Conservation (phyloP, 2,329 filamentous ascomycete species). For the Xylogone sp. region DNA sequence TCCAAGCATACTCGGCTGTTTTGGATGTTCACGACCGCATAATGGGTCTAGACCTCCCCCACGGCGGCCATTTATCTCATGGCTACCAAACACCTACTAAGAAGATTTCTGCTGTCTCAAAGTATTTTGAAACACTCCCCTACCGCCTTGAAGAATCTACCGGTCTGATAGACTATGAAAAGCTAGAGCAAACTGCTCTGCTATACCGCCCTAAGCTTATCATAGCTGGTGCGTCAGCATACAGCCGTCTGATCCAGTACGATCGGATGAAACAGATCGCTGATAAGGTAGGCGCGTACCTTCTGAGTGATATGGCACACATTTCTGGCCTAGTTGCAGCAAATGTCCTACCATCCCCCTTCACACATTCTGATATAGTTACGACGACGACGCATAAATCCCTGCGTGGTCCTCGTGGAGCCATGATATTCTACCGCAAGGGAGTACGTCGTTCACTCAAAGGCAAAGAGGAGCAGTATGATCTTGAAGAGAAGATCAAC, state of each 20-base stretch:
- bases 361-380: constrained; percentile 82
- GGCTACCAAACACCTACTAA: constrained; percentile 89
- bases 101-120: constrained; percentile 92
- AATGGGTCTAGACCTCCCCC: constrained; percentile 56
- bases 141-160: constrained; percentile 86
- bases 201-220: constrained; percentile 92
- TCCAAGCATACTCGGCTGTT: constrained; percentile 83
- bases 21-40: constrained; percentile 86
- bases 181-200: constrained; percentile 77
- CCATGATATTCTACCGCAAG: constrained; percentile 95
- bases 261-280: constrained; percentile 83
- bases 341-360: constrained; percentile 83
- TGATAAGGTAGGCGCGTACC: constrained; percentile 83
- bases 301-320: constrained; percentile 91
- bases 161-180: constrained; percentile 88
- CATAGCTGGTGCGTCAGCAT: constrained; percentile 86
- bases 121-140: constrained; percentile 94
- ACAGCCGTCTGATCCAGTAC: constrained; percentile 92
- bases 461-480: constrained; percentile 76
- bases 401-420: constrained; percentile 83
- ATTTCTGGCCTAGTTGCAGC: constrained; percentile 89
- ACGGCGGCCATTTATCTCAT: constrained; percentile 41
- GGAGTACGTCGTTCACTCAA: constrained; percentile 80
- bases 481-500: constrained; percentile 89
- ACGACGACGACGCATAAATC: constrained; percentile 97